A percentile compares a stretch with the other conserved stretches of the same genome.
Evolutionary conservation across 768 basidiomycete genomes (phyloP).

Genomic region (Pisolithus tinctorius): DNA sequence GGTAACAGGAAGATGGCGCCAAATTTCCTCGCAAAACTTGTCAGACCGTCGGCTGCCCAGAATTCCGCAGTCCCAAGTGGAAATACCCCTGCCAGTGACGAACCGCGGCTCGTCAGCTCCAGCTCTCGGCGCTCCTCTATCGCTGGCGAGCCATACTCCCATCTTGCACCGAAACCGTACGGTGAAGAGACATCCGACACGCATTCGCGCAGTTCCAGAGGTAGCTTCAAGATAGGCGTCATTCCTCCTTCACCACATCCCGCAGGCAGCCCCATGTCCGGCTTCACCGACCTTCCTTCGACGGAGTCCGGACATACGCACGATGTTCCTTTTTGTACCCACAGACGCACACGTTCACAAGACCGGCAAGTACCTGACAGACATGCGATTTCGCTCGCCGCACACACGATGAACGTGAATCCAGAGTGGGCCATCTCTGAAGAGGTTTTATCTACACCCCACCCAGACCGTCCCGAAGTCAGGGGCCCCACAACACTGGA

Average conservation of each 20-base stretch:
- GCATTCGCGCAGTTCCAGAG: conserved; percentile 7
- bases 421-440: conserved; percentile 7
- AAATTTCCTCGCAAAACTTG: conserved; percentile 26
- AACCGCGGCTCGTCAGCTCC: neutral
- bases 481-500: conserved; percentile 9
- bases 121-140: neutral
- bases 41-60: conserved; percentile 13
- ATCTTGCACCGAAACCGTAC: neutral
- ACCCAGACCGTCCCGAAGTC: conserved; percentile 10
- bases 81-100: conserved; percentile 1
- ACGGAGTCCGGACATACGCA: conserved; percentile 7
- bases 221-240: conserved; percentile 26
- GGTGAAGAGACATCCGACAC: neutral
- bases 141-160: conserved; percentile 1
- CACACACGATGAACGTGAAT: conserved; percentile 21
- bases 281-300: neutral
- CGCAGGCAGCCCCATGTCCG: conserved; percentile 13
- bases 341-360: conserved; percentile 25
- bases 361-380: conserved; percentile 24
- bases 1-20: conserved; percentile 16
- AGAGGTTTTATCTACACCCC: conserved; percentile 24
- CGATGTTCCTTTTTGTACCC: neutral
- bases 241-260: conserved; percentile 22
- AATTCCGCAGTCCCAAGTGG: conserved; percentile 3
- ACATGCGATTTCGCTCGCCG: conserved; percentile 28